Conservation (phyloP, 139 green algal species). For the Tetradesmus lagerheimii region DNA sequence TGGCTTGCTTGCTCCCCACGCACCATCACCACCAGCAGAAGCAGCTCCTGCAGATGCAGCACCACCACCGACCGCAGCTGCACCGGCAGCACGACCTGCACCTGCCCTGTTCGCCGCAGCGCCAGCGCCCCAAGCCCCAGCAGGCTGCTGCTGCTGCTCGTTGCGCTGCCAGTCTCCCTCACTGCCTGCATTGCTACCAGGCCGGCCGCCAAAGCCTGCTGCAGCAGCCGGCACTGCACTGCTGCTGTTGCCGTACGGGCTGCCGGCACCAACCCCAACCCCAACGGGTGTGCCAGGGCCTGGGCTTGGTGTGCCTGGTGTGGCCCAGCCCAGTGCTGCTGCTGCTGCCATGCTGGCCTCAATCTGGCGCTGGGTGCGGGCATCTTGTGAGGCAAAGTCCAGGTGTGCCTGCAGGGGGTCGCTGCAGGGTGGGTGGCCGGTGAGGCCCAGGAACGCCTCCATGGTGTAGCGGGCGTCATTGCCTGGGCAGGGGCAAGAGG, state of each 20-base stretch:
- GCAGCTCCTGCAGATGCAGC: background rate
- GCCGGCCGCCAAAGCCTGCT: background rate
- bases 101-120: background rate
- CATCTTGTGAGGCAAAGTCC: background rate
- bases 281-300: background rate
- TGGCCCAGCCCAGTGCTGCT: slow-evolving; percentile 31
- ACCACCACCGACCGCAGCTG: too few species aligned
- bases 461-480: slow-evolving; percentile 50
- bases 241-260: background rate
- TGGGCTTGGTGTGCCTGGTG: background rate
- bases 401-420: slow-evolving; percentile 24
- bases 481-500: background rate
- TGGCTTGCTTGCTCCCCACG: too few species aligned
- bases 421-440: slow-evolving; percentile 10
- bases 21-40: background rate
- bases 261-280: background rate
- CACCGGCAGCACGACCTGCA: background rate
- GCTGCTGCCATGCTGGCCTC: slow-evolving; percentile 27
- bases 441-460: slow-evolving; percentile 38
- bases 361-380: background rate
- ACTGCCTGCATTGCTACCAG: background rate
- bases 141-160: background rate
- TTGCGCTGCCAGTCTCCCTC: background rate
- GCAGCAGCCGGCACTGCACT: background rate
- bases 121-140: background rate